Percentiles rank a stretch among this genome's conserved stretches.
These are phyloP conservation scores for Blastobotrys capitulatus DNA, from an alignment of 1,139 yeast genomes.

Conservation along the genomic window DNA sequence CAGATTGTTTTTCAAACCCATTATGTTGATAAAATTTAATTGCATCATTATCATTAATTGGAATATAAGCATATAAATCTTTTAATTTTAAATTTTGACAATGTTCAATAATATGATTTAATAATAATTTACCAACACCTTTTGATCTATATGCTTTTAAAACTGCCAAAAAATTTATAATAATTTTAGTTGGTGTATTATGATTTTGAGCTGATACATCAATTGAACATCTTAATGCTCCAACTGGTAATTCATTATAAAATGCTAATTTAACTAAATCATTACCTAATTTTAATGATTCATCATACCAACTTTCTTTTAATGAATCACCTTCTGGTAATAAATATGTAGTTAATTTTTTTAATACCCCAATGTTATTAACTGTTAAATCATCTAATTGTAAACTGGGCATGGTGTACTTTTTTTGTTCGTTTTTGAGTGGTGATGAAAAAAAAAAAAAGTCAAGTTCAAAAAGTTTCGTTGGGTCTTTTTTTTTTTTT, in stretches of 20 bases:
- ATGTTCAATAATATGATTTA: constrained; percentile 50
- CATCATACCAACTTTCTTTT: constrained; percentile 46
- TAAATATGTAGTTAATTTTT: constrained; percentile 43
- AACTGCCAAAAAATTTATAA: constrained; percentile 64
- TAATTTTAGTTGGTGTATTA: constrained; percentile 44
- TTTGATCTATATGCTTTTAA: constrained; percentile 51
- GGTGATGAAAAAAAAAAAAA: too few species aligned
- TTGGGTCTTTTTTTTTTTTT: too few species aligned
- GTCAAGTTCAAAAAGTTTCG: too few species aligned
- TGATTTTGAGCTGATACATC: constrained; percentile 40
- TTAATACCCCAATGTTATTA: constrained; percentile 45
- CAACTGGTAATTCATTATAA: constrained; percentile 66
- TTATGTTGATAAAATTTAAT: constrained; percentile 51
- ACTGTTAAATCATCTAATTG: constrained; percentile 44
- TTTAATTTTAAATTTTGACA: constrained; percentile 50
- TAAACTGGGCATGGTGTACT: constrained; percentile 6
- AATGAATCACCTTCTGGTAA: constrained; percentile 29
- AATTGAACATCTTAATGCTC: constrained; percentile 45
- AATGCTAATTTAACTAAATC: constrained; percentile 40
- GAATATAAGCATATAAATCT: constrained; percentile 56
- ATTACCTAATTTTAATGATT: constrained; percentile 35
- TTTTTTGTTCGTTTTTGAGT: too few species aligned
- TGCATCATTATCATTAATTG: constrained; percentile 41
- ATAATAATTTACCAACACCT: constrained; percentile 58
- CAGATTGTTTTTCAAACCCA: constrained; percentile 46